phyloP scores from a whole-genome alignment of 2,329 filamentous ascomycete genomes.

The Apiospora hydei region DNA sequence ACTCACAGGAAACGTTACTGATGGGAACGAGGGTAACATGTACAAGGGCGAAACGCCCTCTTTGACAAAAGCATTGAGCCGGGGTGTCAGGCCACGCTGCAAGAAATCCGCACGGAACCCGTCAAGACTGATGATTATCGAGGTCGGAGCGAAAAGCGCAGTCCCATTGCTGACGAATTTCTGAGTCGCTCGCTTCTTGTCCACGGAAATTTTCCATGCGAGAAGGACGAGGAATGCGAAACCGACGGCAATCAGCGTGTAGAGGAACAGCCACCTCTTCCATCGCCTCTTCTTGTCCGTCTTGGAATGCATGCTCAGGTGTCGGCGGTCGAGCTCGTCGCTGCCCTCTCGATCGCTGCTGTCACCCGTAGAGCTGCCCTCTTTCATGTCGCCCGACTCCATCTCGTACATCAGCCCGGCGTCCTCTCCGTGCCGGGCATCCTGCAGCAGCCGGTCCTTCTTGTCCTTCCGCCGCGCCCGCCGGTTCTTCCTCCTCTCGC shows the following conservation, averaged over 20 bases:
- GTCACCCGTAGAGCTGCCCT: conserved; percentile 69
- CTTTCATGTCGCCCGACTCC: conserved; percentile 79
- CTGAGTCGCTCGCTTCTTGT: conserved; percentile 46
- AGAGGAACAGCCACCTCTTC: conserved; percentile 61
- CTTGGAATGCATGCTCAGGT: conserved; percentile 57
- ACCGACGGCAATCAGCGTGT: conserved; percentile 58
- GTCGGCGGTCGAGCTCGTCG: conserved; percentile 63
- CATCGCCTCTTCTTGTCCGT: conserved; percentile 58
- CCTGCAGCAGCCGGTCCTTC: conserved; percentile 58
- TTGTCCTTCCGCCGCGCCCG: conserved; percentile 60
- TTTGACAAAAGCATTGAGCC: conserved; percentile 77
- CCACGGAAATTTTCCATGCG: conserved; percentile 65
- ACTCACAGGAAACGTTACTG: conserved; percentile 82
- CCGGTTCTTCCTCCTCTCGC: conserved; percentile 58
- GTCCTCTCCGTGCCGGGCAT: conserved; percentile 69
- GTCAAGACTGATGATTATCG: conserved; percentile 91
- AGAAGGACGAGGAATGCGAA: conserved; percentile 64
- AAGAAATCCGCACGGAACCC: conserved; percentile 96
- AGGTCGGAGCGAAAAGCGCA: conserved; percentile 87
- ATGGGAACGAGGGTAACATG: conserved; percentile 94
- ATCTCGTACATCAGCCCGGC: conserved; percentile 76
- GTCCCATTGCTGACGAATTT: conserved; percentile 78
- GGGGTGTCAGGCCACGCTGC: conserved; percentile 81
- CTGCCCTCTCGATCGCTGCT: conserved; percentile 69
- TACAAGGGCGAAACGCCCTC: conserved; percentile 89